Percentiles rank a stretch among this genome's conserved stretches.
These are phyloP conservation scores for Plasmopara halstedii DNA, from an alignment of 352 stramenopile genomes.

Conservation along the genomic window DNA sequence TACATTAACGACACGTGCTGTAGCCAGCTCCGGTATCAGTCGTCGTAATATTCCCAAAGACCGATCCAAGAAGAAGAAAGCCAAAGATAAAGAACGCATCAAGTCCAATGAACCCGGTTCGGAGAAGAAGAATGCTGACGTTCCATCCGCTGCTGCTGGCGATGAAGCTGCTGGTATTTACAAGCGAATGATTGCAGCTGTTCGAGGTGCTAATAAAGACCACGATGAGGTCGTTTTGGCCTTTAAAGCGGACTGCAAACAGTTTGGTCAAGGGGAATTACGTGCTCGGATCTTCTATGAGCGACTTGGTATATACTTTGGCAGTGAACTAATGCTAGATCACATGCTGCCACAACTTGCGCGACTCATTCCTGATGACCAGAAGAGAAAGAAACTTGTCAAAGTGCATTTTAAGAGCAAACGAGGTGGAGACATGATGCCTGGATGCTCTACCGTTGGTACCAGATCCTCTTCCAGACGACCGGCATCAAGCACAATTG, in stretches of 20 bases:
- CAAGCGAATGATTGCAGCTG: conserved; percentile 69
- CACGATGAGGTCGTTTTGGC: conserved; percentile 61
- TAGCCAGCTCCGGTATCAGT: conserved; percentile 17
- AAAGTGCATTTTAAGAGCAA: conserved; percentile 41
- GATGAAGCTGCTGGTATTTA: conserved; percentile 74
- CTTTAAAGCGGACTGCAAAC: conserved; percentile 79
- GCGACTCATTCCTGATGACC: conserved; percentile 69
- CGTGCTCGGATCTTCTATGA: conserved; percentile 57
- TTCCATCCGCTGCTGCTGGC: conserved; percentile 50
- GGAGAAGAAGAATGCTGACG: conserved; percentile 22
- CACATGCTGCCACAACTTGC: conserved; percentile 74
- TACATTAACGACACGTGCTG: conserved; percentile 7
- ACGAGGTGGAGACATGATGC: conserved; percentile 2
- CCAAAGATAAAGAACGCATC: conserved; percentile 12
- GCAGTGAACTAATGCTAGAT: conserved; percentile 65
- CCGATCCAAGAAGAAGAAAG: conserved; percentile 22
- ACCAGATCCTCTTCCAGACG: conserved; percentile 5
- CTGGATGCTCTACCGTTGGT: conserved; percentile 1
- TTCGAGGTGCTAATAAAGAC: conserved; percentile 62
- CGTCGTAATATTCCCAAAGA: conserved; percentile 12
- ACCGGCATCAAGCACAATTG: conserved; percentile 27
- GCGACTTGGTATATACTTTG: conserved; percentile 54
- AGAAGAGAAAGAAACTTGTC: conserved; percentile 65
- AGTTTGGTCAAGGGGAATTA: conserved; percentile 55
- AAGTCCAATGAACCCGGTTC: conserved; percentile 1